phyloP scores from a whole-genome alignment of 495 filamentous ascomycete species.

The Margaritispora aquatica region DNA sequence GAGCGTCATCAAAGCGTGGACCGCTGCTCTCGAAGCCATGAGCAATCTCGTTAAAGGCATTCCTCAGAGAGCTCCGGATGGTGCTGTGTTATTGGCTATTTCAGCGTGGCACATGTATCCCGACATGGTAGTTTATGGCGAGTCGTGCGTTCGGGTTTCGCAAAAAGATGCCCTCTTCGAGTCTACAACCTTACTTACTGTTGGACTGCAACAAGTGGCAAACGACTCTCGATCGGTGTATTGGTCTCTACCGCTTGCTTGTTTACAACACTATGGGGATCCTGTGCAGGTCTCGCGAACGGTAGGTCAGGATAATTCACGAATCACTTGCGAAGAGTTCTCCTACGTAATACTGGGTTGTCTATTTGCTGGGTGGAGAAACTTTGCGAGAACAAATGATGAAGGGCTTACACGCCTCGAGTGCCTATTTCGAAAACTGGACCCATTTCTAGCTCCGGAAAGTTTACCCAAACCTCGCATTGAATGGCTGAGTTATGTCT shows the following conservation, averaged over 20 bases:
- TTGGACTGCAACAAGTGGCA: conserved; percentile 21
- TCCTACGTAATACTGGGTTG: conserved; percentile 6
- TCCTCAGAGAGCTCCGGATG: conserved; percentile 22
- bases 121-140: conserved; percentile 26
- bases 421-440: background rate
- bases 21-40: conserved; percentile 18
- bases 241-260: conserved; percentile 20
- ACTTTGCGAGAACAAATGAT: background rate
- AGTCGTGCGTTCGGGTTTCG: conserved; percentile 7
- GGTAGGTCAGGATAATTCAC: background rate
- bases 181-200: conserved; percentile 22
- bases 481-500: conserved; percentile 3
- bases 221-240: conserved; percentile 5
- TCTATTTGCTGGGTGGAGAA: conserved; percentile 8
- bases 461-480: background rate
- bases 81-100: conserved; percentile 26
- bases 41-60: conserved; percentile 25
- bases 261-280: conserved; percentile 30
- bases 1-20: conserved; percentile 30
- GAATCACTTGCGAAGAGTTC: conserved; percentile 8
- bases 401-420: background rate
- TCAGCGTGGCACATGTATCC: conserved; percentile 36
- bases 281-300: conserved; percentile 1
- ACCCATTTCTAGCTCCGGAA: too few relatives aligned
- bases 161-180: conserved; percentile 27